Conservation (phyloP, 169 alveolate species). For the Plasmodium blacklocki region DNA sequence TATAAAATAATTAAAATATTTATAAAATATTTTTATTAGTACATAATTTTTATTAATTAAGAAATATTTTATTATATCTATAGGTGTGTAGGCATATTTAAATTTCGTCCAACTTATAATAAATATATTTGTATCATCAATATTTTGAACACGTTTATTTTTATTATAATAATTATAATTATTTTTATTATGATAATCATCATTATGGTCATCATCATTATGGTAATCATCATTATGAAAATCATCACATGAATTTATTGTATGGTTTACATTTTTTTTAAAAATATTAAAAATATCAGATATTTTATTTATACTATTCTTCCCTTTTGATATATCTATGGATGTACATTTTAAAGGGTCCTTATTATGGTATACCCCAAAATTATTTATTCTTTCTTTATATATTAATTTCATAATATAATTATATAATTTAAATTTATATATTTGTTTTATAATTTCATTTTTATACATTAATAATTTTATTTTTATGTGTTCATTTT, state of each 20-base stretch:
- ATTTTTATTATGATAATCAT: no score
- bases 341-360: no score
- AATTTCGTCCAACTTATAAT: slow-evolving; percentile 65
- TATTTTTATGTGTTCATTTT: slow-evolving; percentile 26
- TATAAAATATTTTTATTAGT: slow-evolving; percentile 50
- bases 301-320: slow-evolving; percentile 22
- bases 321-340: not conserved
- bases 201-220: not conserved
- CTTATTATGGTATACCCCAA: not conserved
- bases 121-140: slow-evolving; percentile 10
- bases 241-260: slow-evolving; percentile 2
- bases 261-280: slow-evolving; percentile 41
- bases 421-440: slow-evolving; percentile 34
- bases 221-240: not conserved
- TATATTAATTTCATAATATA: slow-evolving; percentile 46
- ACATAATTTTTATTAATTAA: slow-evolving; percentile 54
- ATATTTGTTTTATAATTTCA: slow-evolving; percentile 36
- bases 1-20: slow-evolving; percentile 56
- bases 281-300: slow-evolving; percentile 43
- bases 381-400: slow-evolving; percentile 13
- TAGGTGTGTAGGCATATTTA: slow-evolving; percentile 63
- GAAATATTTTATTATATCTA: slow-evolving; percentile 68
- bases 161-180: not conserved
- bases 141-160: not conserved
- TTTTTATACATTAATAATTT: slow-evolving; percentile 33